Evolutionary conservation across 1,139 yeast species (phyloP).

Genomic region (Candida pseudocylindracea): DNA sequence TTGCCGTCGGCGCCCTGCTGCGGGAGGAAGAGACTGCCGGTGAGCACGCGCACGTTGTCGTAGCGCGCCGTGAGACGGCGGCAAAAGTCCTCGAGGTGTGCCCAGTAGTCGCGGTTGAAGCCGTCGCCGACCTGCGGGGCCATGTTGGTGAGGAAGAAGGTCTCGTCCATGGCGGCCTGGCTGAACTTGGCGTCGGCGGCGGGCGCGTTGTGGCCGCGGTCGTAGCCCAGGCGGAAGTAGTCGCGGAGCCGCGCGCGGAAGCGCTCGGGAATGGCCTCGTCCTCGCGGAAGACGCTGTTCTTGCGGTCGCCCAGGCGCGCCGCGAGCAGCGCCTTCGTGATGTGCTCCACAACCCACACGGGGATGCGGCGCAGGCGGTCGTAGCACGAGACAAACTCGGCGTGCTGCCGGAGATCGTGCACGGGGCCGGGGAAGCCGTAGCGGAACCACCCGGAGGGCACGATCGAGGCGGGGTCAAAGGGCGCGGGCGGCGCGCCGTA

Average conservation of each 20-base stretch:
- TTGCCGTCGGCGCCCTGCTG: slow-evolving; percentile 48
- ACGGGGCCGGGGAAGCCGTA: slow-evolving; percentile 93
- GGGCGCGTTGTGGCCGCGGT: slow-evolving; percentile 94
- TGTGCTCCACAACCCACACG: slow-evolving; percentile 74
- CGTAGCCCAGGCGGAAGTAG: slow-evolving; percentile 89
- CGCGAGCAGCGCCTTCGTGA: slow-evolving; percentile 50
- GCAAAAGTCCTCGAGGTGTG: slow-evolving; percentile 80
- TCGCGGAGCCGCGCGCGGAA: slow-evolving; percentile 64
- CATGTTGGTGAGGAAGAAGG: slow-evolving; percentile 74
- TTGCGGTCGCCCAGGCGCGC: slow-evolving; percentile 45
- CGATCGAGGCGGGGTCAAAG: slow-evolving; percentile 9
- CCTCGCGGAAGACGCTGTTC: slow-evolving; percentile 69
- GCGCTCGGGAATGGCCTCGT: slow-evolving; percentile 54
- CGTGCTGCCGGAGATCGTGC: slow-evolving; percentile 54
- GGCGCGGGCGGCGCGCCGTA: background rate
- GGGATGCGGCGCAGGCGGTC: slow-evolving; percentile 79
- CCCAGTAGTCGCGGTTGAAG: slow-evolving; percentile 93
- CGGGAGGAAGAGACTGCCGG: slow-evolving; percentile 89
- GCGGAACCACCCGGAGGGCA: slow-evolving; percentile 59
- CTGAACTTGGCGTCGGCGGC: slow-evolving; percentile 91
- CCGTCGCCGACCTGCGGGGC: slow-evolving; percentile 98
- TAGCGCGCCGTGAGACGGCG: slow-evolving; percentile 52
- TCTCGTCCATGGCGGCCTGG: slow-evolving; percentile 87
- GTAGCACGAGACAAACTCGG: slow-evolving; percentile 68
- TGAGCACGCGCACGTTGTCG: slow-evolving; percentile 59